phyloP scores from a whole-genome alignment of 306 rosid genomes.

The Begonia peltatifolia region DNA sequence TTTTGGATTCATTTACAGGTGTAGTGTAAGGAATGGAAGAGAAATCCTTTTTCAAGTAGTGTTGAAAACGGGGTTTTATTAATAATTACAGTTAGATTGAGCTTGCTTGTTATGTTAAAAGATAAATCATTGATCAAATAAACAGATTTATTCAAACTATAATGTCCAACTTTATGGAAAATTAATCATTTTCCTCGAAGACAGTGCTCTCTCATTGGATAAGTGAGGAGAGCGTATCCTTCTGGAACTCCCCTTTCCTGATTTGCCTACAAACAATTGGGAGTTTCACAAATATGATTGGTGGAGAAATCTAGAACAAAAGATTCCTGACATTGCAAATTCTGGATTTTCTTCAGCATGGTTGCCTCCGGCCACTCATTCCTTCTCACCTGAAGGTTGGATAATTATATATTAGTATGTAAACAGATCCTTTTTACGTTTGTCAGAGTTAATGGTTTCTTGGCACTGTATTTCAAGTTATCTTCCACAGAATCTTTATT shows the following conservation, averaged over 20 bases:
- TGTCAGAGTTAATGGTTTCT: too few species aligned
- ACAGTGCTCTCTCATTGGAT: too few species aligned
- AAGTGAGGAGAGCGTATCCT: too few species aligned
- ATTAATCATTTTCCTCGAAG: too few species aligned
- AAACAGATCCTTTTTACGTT: too few species aligned
- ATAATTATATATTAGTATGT: neutral
- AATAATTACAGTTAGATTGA: too few species aligned
- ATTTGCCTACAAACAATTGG: constrained; percentile 20
- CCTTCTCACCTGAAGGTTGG: constrained; percentile 66
- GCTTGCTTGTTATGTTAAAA: too few species aligned
- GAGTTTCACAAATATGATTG: constrained; percentile 74
- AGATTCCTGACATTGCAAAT: constrained; percentile 58
- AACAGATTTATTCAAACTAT: too few species aligned
- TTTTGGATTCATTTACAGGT: constrained; percentile 19
- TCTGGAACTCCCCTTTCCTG: too few species aligned
- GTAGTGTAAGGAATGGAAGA: constrained; percentile 47
- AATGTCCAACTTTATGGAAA: too few species aligned
- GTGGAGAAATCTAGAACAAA: constrained; percentile 61
- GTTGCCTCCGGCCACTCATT: constrained; percentile 84
- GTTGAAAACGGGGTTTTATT: neutral
- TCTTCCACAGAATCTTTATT: constrained; percentile 80
- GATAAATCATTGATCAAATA: too few species aligned
- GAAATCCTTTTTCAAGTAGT: constrained; percentile 79
- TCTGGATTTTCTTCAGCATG: constrained; percentile 82
- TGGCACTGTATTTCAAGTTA: constrained; percentile 30